Percentiles rank a stretch among this genome's conserved stretches.
These are phyloP conservation scores for Adenanthera pavonina DNA, from an alignment of 306 rosid genomes.

Conservation along the genomic window DNA sequence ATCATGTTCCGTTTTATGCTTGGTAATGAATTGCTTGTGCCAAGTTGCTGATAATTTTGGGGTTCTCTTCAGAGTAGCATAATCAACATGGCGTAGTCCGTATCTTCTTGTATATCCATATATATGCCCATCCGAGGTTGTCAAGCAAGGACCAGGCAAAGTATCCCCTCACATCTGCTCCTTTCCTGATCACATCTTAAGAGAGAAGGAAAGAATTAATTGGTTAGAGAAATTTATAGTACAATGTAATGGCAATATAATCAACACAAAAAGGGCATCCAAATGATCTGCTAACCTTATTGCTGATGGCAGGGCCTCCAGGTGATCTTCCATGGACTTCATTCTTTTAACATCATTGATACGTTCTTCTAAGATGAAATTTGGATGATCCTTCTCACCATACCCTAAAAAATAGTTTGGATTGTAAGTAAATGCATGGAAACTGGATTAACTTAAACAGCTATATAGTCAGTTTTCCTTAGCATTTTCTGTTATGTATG, in stretches of 20 bases:
- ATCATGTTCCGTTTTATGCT: not conserved
- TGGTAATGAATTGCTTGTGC: conserved; percentile 53
- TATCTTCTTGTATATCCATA: conserved; percentile 38
- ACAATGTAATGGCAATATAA: not conserved
- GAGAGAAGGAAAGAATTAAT: too few species aligned
- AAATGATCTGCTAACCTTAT: conserved; percentile 27
- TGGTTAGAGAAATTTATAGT: not conserved
- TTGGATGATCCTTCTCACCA: not conserved
- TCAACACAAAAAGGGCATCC: not conserved
- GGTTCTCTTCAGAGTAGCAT: not conserved
- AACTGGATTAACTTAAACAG: not conserved
- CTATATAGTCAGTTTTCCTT: not conserved
- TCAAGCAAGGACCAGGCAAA: conserved; percentile 69
- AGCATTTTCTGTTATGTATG: conserved; percentile 70
- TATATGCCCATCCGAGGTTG: conserved; percentile 50
- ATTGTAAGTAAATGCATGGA: not conserved
- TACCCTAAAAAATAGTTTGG: not conserved
- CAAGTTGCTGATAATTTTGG: conserved; percentile 49
- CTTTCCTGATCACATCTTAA: conserved; percentile 37
- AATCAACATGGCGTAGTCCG: conserved; percentile 7
- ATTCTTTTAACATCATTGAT: not conserved
- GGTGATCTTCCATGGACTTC: conserved; percentile 1
- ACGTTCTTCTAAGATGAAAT: not conserved
- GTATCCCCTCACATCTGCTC: conserved; percentile 63
- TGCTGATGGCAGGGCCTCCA: conserved; percentile 32